These are phyloP conservation scores for Maudiozyma serrabonitensis DNA, from an alignment of 805 yeast genomes.

Conservation along the genomic window DNA sequence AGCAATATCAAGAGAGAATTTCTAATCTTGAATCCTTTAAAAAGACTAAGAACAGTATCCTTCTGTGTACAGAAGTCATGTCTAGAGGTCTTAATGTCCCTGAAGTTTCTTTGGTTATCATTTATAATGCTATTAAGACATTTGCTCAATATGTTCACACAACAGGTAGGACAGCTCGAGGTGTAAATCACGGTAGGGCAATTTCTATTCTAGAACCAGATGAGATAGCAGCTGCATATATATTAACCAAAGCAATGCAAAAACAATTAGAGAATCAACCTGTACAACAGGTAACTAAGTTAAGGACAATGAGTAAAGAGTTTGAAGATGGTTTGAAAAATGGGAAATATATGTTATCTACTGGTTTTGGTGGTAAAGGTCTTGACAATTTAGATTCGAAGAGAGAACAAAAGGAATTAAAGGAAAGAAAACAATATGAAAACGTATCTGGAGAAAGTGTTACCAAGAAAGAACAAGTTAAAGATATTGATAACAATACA, in stretches of 20 bases:
- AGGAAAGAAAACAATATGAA: conserved; percentile 3
- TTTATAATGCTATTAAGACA: conserved; percentile 76
- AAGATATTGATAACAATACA: not conserved
- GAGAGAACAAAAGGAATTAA: conserved; percentile 19
- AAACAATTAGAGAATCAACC: conserved; percentile 31
- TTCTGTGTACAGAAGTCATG: conserved; percentile 88
- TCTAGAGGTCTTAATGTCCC: conserved; percentile 96
- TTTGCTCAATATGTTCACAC: conserved; percentile 94
- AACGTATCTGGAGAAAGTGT: conserved; percentile 1
- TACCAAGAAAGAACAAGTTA: not conserved
- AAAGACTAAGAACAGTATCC: conserved; percentile 45
- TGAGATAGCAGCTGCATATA: conserved; percentile 62
- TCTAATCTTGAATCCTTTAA: conserved; percentile 63
- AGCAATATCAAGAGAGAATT: conserved; percentile 75
- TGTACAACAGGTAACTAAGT: conserved; percentile 35
- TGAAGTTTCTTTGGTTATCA: conserved; percentile 67
- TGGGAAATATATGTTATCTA: conserved; percentile 55
- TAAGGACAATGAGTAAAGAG: conserved; percentile 38
- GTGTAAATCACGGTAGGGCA: conserved; percentile 68
- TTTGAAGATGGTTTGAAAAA: conserved; percentile 53
- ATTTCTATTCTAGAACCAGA: conserved; percentile 57
- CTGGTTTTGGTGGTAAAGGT: conserved; percentile 93
- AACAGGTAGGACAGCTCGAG: conserved; percentile 93
- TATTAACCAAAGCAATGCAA: conserved; percentile 38
- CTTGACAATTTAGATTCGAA: conserved; percentile 61